Evolutionary conservation across 1,284 basidiomycete genomes (phyloP).

Genomic region (Ceratobasidium sp.): DNA sequence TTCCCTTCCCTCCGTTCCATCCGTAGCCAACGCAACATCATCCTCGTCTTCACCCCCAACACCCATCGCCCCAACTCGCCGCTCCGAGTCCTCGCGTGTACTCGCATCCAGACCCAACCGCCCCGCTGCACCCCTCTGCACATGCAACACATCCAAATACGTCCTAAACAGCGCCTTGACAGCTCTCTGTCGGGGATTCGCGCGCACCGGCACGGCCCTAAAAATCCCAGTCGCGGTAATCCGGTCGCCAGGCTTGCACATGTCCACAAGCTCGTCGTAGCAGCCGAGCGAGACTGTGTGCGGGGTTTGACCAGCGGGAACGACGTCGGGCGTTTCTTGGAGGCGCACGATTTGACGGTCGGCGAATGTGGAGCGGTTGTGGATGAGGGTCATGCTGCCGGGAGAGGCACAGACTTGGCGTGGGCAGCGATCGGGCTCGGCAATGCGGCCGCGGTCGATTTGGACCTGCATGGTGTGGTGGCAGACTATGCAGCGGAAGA

Average conservation of each 20-base stretch:
- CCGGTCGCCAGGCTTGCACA: constrained; percentile 94
- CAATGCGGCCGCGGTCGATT: constrained; percentile 95
- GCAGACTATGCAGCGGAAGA: constrained; percentile 98
- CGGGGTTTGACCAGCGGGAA: constrained; percentile 98
- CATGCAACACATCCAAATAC: constrained; percentile 94
- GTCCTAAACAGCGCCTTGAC: constrained; percentile 98
- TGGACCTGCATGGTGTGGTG: constrained; percentile 94
- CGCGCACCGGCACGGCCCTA: constrained; percentile 90
- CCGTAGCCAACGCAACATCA: constrained; percentile 65
- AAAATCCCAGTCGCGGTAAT: constrained; percentile 94
- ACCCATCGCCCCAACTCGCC: constrained; percentile 73
- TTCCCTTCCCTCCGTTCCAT: constrained; percentile 54
- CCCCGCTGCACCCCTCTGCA: constrained; percentile 78
- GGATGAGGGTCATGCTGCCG: constrained; percentile 93
- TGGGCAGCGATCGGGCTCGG: constrained; percentile 91
- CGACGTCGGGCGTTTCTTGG: constrained; percentile 97
- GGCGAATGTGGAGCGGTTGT: constrained; percentile 96
- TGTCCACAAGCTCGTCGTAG: constrained; percentile 97
- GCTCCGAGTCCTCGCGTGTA: constrained; percentile 68
- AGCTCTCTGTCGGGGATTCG: constrained; percentile 90
- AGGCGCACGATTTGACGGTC: constrained; percentile 95
- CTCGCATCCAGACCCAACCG: constrained; percentile 83
- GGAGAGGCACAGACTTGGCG: constrained; percentile 89
- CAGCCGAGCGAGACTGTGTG: constrained; percentile 96
- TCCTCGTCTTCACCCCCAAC: constrained; percentile 87